Evolutionary conservation across 2,329 filamentous ascomycete genomes (phyloP).

Genomic region (Harringtonia aguacate): DNA sequence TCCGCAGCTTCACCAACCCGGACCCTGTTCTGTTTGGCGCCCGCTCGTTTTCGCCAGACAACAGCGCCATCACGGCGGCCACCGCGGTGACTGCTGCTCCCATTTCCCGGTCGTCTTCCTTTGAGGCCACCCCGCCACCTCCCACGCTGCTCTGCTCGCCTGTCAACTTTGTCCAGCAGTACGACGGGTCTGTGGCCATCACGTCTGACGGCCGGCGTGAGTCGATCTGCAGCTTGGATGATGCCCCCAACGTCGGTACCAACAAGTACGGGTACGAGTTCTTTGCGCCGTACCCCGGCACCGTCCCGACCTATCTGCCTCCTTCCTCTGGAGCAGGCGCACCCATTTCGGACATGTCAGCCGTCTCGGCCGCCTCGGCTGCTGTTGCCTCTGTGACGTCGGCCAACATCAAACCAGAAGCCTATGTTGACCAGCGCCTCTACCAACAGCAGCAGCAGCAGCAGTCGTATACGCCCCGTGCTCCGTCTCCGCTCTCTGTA

Average conservation of each 20-base stretch:
- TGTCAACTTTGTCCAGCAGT: conserved; percentile 39
- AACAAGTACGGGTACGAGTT: conserved; percentile 48
- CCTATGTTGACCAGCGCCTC: conserved; percentile 24
- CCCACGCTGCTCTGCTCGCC: conserved; percentile 55
- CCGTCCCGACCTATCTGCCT: conserved; percentile 35
- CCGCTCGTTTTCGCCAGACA: conserved; percentile 22
- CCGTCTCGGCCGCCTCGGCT: conserved; percentile 16
- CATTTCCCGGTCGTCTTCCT: conserved; percentile 3
- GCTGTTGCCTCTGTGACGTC: conserved; percentile 16
- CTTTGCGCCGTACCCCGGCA: conserved; percentile 75
- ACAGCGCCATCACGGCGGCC: too few species aligned
- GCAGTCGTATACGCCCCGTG: conserved; percentile 33
- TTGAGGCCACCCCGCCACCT: conserved; percentile 25
- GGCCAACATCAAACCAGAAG: conserved; percentile 1
- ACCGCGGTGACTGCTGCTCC: conserved; percentile 23
- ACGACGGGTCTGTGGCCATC: conserved; percentile 13
- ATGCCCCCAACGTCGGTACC: conserved; percentile 32
- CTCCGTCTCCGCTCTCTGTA: conserved; percentile 29
- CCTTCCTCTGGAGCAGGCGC: not conserved
- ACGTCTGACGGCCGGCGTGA: conserved; percentile 39
- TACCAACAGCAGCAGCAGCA: conserved; percentile 37
- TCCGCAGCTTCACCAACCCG: conserved; percentile 51
- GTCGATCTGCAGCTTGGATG: conserved; percentile 58
- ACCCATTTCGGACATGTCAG: not conserved
- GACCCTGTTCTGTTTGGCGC: conserved; percentile 37